Base-by-base conservation (phyloP, 2,329 filamentous ascomycete genomes). In the Phialemonium atrogriseum region DNA sequence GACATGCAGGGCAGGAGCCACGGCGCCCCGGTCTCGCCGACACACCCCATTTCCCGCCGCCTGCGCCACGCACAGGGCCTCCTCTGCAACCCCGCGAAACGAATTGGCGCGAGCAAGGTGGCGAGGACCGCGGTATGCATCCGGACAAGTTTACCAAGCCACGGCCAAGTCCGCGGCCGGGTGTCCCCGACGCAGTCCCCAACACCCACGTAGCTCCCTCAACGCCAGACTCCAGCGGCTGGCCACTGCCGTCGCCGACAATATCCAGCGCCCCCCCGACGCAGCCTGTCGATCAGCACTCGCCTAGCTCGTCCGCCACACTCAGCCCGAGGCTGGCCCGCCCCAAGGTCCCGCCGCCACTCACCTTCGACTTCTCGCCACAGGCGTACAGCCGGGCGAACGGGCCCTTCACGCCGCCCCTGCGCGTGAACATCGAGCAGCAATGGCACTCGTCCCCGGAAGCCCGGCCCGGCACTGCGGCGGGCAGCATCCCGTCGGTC, bases 331-430 rank as follows among this genome's bases (percentile, higher is more conserved):
- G 29, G 9, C 32, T 43, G 11, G 17, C 30, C 18, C 24, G 35
- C 8, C 13, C 16, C 10, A 27, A 31, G 24, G 35, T 40, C 13
- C 46, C 46, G 7, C 39, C 46, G 3, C 43, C 43, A 8, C 41
- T 49, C 12, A 44, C 38, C 14, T 50, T 49, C 27, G 38, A 50
- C 33, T 48, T 50, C 28, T 42, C 39, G 5, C 32, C 42, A 2
- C 36, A 44, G 22, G 47, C 41, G 1, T 41, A 39, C 15, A 44
- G 43, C 11, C 46, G 47, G 9, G 42, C 32, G 4, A 32, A 25
- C 9, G 40, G 36, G 5, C 27, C 35, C n/a, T 44, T 34, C 34
- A 45, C 40, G 4, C 48, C 42, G 3, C 45, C 43, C 2, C 24
- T 43, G 7, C 33, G 36, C n/a, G n/a, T n/a, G n/a, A 9, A 31